Evolutionary conservation across 2,329 filamentous ascomycete genomes (phyloP).

Genomic region (Diaporthe vexans): DNA sequence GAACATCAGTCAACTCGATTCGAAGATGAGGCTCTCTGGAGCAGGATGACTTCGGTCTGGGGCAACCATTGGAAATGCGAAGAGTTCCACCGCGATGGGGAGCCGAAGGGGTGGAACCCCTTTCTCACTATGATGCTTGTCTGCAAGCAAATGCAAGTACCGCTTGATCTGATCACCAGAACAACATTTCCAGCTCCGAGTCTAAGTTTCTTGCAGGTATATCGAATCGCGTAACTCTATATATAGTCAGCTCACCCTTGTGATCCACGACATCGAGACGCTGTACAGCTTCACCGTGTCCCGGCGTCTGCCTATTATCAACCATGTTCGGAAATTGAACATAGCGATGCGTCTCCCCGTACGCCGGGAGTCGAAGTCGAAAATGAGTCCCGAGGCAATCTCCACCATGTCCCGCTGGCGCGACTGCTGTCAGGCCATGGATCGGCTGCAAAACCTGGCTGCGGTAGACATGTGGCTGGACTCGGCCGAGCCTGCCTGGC

Average conservation of each 20-base stretch:
- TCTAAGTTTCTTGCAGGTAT: conserved; percentile 12
- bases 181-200: background rate
- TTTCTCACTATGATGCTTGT: conserved; percentile 21
- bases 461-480: conserved; percentile 16
- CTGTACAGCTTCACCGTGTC: conserved; percentile 18
- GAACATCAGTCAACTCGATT: conserved; percentile 15
- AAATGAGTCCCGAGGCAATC: conserved; percentile 12
- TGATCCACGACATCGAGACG: conserved; percentile 12
- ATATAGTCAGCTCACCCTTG: conserved; percentile 9
- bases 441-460: conserved; percentile 13
- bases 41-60: conserved; percentile 13
- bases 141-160: conserved; percentile 21
- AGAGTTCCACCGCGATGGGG: conserved; percentile 7
- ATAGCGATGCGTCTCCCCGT: conserved; percentile 11
- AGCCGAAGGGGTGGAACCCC: background rate
- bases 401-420: conserved; percentile 17
- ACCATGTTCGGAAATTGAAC: conserved; percentile 1
- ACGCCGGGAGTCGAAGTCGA: conserved; percentile 13
- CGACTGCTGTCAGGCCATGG: conserved; percentile 12
- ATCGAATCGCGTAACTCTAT: background rate
- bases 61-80: conserved; percentile 19
- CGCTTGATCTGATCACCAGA: conserved; percentile 1
- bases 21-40: conserved; percentile 12
- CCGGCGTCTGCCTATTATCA: conserved; percentile 9
- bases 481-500: conserved; percentile 12